Evolutionary conservation across 257 asterid species (phyloP).

Genomic region (Forsythia viridissima): DNA sequence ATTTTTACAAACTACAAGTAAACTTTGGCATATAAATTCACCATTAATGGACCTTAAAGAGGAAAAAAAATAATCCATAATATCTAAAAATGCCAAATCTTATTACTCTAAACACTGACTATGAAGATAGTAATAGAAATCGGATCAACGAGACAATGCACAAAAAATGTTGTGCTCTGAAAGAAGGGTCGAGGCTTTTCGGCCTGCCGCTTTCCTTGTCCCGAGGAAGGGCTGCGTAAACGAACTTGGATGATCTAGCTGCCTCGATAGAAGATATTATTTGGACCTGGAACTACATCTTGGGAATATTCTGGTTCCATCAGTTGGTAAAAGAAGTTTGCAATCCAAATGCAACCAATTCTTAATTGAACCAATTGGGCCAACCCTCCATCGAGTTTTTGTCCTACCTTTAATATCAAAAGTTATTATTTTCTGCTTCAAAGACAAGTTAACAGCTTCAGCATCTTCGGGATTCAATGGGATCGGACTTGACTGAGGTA

Average conservation of each 20-base stretch:
- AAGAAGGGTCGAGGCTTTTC: not conserved
- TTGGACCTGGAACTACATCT: conserved; percentile 57
- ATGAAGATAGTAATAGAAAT: not conserved
- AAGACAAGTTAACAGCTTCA: conserved; percentile 36
- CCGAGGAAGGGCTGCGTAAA: not conserved
- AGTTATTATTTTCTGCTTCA: conserved; percentile 30
- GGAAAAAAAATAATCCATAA: not conserved
- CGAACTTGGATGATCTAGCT: not conserved
- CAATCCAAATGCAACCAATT: conserved; percentile 67
- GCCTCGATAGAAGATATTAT: conserved; percentile 15
- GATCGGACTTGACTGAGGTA: conserved; percentile 52
- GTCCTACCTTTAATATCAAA: conserved; percentile 59
- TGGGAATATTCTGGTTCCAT: conserved; percentile 46
- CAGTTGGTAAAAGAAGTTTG: conserved; percentile 44
- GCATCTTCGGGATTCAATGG: conserved; percentile 55
- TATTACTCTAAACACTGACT: not conserved
- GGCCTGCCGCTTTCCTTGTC: not conserved
- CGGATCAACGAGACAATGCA: not conserved
- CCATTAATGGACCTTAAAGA: not conserved
- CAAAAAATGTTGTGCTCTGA: not conserved
- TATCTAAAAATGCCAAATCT: not conserved
- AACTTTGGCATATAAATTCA: not conserved
- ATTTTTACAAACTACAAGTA: not conserved
- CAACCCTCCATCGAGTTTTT: conserved; percentile 70
- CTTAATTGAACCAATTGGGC: conserved; percentile 71